Percentiles rank a stretch among this genome's conserved stretches.
These are phyloP conservation scores for Rhodamnia rubescens DNA, from an alignment of 345 rosid species.

Conservation along the genomic window DNA sequence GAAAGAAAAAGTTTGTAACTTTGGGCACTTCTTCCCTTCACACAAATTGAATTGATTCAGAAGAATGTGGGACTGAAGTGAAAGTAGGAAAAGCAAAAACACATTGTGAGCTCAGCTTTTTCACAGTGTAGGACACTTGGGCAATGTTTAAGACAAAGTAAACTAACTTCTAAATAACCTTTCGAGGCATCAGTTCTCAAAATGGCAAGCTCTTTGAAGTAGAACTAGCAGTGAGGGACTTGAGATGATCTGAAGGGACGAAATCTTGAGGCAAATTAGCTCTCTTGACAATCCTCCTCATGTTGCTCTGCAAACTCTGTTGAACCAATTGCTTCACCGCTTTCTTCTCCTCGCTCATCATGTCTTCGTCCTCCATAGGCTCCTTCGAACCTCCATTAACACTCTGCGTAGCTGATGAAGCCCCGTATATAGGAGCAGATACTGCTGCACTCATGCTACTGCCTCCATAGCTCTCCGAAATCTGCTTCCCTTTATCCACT, in stretches of 20 bases:
- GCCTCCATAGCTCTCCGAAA: constrained; percentile 42
- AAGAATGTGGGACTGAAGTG: neutral
- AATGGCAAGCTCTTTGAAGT: constrained; percentile 93
- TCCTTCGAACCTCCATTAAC: constrained; percentile 27
- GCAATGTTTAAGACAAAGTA: neutral
- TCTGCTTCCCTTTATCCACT: constrained; percentile 86
- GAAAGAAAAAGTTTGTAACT: neutral
- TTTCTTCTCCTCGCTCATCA: constrained; percentile 88
- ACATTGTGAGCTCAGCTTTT: neutral
- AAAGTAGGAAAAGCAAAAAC: neutral
- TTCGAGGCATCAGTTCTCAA: constrained; percentile 15
- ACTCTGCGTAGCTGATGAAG: constrained; percentile 34
- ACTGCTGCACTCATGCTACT: constrained; percentile 47
- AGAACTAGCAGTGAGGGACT: constrained; percentile 68
- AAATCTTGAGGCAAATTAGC: constrained; percentile 86
- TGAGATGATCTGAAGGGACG: constrained; percentile 74
- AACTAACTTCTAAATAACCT: constrained; percentile 16
- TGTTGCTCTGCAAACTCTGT: constrained; percentile 87
- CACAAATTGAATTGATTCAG: neutral
- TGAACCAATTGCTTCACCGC: constrained; percentile 83
- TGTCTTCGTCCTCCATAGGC: constrained; percentile 41
- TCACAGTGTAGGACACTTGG: neutral
- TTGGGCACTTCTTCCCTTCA: constrained; percentile 6
- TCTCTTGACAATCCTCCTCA: constrained; percentile 84
- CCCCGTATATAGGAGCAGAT: constrained; percentile 82